Base-by-base conservation (phyloP, 1,284 basidiomycete species). In the Leccinum griseonigrum region DNA sequence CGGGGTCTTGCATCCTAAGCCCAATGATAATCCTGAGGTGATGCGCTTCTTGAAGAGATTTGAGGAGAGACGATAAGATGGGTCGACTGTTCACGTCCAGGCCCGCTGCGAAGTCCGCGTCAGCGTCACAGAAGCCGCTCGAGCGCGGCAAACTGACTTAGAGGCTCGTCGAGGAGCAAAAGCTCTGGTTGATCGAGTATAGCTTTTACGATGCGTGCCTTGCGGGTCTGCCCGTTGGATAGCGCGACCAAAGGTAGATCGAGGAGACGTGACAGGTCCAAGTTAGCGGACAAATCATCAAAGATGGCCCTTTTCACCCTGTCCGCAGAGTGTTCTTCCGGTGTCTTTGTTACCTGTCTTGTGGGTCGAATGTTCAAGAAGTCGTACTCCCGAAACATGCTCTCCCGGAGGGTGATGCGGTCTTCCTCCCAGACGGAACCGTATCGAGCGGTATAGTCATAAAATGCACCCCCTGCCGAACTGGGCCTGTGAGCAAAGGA, bases 381-480 rank as follows among this genome's bases (percentile, higher is more conserved):
- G 59, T 75, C 70, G 60, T 75, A 70, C 59, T 86, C 85, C 6
- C 83, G 81, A 62, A 83, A 90, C 79, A 92, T 85, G 57, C 84
- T 87, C 65, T 93, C 79, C 8, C 86, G 78, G 4, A 94, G 78
- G 0, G 92, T 95, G 58, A 85, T 72, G 38, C 83, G 81, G 70
- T 96, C 93, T 70, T 90, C 91, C 40, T 96, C 94, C 18, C 90
- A 81, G 43, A 95, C 82, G 0, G 92, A 88, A 26, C 92, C 94
- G 71, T 97, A 98, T 3, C 94, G 86, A 1, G 94, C 92, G 0
- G 93, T 92, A 71, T 91, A 97, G 75, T 97, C 95, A 63, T 91
- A 91, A 75, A 97, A 97, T 16, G 83, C 91, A 6, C 89, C 81
- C 0, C 86, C 83, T 0, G 82, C 75, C 0, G 82, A 77, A 50